Evolutionary conservation across 768 basidiomycete species (phyloP).

Genomic region (Exidia glandulosa): DNA sequence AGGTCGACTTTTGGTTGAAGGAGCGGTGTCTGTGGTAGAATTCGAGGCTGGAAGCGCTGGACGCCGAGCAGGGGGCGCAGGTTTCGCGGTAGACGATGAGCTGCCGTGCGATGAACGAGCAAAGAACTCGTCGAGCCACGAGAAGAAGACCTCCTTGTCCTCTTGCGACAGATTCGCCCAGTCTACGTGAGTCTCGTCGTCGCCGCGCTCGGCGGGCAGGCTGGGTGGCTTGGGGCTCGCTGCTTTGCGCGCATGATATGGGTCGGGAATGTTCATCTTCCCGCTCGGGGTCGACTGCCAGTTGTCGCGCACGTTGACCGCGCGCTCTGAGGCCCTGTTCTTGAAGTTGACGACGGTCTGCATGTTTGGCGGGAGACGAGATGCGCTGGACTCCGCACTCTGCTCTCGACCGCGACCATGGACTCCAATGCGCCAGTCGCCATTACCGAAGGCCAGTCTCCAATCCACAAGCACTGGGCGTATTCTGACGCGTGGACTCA

Average conservation of each 20-base stretch:
- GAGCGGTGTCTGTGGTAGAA: background rate
- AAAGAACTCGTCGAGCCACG: slow-evolving; percentile 78
- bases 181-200: slow-evolving; percentile 35
- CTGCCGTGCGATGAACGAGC: slow-evolving; percentile 5
- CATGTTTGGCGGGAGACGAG: too few species aligned
- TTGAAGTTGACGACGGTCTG: background rate
- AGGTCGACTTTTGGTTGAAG: background rate
- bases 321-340: background rate
- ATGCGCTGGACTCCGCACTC: too few species aligned
- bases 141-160: slow-evolving; percentile 65
- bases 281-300: background rate
- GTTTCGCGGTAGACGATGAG: background rate
- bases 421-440: slow-evolving; percentile 9
- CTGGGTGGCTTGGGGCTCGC: background rate
- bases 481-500: slow-evolving; percentile 10
- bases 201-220: background rate
- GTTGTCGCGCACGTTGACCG: background rate
- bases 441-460: slow-evolving; percentile 20
- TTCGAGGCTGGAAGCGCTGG: background rate
- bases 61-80: background rate
- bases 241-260: background rate
- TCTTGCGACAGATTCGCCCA: slow-evolving; percentile 57
- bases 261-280: background rate
- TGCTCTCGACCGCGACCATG: background rate
- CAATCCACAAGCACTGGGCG: slow-evolving; percentile 10